Conservation (phyloP, 2,329 filamentous ascomycete genomes). For the Trichoderma atrobrunneum region DNA sequence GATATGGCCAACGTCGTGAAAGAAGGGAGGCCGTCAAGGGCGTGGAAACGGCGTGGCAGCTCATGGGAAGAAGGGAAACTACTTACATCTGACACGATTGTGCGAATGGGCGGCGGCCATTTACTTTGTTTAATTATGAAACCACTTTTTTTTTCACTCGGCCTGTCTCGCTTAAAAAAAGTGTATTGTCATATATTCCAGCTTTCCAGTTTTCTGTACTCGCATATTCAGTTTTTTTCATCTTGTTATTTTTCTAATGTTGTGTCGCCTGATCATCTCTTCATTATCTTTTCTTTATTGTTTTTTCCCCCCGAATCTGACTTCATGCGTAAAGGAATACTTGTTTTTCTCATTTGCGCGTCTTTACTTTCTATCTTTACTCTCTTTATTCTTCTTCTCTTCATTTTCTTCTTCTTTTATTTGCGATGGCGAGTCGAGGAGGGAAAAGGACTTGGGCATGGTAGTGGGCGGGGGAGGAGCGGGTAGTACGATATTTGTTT, state of each 20-base stretch:
- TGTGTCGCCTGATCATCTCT: not conserved
- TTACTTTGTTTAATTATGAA: constrained; percentile 55
- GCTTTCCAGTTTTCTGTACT: constrained; percentile 18
- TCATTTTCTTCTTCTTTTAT: not conserved
- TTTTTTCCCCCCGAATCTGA: not conserved
- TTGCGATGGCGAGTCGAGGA: constrained; percentile 9
- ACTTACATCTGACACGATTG: constrained; percentile 33
- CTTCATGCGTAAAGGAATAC: not conserved
- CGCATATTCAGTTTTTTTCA: not conserved
- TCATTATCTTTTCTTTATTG: not conserved
- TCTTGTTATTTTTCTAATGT: not conserved
- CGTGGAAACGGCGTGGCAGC: constrained; percentile 24
- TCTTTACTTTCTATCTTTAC: constrained; percentile 10
- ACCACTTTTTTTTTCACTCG: constrained; percentile 31
- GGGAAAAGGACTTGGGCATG: not conserved
- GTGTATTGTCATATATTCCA: constrained; percentile 8
- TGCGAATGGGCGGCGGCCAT: constrained; percentile 41
- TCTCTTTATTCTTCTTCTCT: not conserved
- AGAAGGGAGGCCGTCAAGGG: not conserved
- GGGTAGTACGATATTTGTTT: not conserved
- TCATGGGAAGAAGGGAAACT: constrained; percentile 22
- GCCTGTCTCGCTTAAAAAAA: constrained; percentile 15
- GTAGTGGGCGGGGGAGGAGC: not conserved
- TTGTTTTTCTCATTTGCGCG: not conserved
- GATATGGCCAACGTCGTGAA: constrained; percentile 21